Evolutionary conservation across 169 alveolate species (phyloP), one percentile per base, ranked within the genome.

Genomic region (Nephromyces sp.): DNA sequence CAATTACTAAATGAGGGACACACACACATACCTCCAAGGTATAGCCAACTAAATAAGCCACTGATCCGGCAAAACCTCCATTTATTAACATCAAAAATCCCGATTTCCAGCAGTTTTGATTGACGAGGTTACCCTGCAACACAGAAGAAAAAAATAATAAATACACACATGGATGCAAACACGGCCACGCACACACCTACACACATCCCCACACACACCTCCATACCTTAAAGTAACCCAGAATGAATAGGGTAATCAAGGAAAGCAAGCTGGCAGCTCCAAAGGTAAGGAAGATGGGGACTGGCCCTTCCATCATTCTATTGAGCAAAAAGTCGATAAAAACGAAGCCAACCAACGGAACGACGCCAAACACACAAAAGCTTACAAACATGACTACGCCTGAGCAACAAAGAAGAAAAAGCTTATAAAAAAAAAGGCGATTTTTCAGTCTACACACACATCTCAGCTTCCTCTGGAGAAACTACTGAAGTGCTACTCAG

Each of bases 341-440:
- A n/a, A 89, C 72, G 66, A 84, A 91, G 6, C 94, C 89, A n/a
- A 83, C 71, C 68, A 91, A 77, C 0, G 95, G 95, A 33, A 91
- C 82, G 32, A 87, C 68, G 22, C 95, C 95, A 66, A 91, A 87
- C 1, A 86, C 29, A 68, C 89, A 83, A 75, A 89, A 91, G 79
- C 93, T 86, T 57, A 83, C 77, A 75, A 86, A 89, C 94, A 89
- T 91, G 32, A 87, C 67, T 70, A 80, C 66, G 34, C 94, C 95
- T 70, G 86, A 70, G 64, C 29, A 51, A 15, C 32, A 22, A 24
- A 64, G 57, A 4, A 52, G n/a, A n/a, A n/a, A n/a, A n/a, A n/a
- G n/a, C n/a, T n/a, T n/a, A n/a, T n/a, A n/a, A n/a, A n/a, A n/a
- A n/a, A n/a, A n/a, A n/a, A n/a, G n/a, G n/a, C n/a, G n/a, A n/a